A percentile compares a stretch with the other conserved stretches of the same genome.
phyloP scores from a whole-genome alignment of 208 protist species.

The Wallacemonas rigidus region DNA sequence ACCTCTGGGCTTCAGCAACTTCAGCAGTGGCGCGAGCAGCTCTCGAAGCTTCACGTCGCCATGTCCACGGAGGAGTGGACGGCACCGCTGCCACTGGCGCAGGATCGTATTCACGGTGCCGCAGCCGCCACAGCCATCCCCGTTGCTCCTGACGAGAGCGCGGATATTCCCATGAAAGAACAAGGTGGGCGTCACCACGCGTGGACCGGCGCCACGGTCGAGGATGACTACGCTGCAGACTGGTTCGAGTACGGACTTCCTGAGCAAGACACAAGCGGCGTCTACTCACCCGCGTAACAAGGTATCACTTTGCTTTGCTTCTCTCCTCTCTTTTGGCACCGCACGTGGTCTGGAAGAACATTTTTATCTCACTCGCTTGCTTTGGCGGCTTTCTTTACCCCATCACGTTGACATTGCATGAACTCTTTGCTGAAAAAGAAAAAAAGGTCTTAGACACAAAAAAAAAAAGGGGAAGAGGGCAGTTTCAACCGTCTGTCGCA shows the following conservation, averaged over 20 bases:
- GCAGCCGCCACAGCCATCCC: neutral
- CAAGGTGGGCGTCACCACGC: neutral
- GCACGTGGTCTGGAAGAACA: no score
- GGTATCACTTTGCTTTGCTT: no score
- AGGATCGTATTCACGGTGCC: neutral
- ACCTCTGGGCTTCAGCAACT: neutral
- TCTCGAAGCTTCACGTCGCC: neutral
- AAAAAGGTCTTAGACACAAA: neutral
- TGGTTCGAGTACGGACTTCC: conserved; percentile 14
- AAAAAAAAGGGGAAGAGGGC: conserved; percentile 14
- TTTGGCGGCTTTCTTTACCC: no score
- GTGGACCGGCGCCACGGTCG: neutral
- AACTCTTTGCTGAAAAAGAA: no score
- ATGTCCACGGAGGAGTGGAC: conserved; percentile 8
- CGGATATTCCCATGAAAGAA: neutral
- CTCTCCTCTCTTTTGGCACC: no score
- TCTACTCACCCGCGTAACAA: neutral
- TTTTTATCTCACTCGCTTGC: no score
- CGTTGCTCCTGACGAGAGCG: neutral
- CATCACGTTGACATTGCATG: no score
- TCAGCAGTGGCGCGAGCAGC: conserved; percentile 15
- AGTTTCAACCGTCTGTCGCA: neutral
- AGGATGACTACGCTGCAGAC: neutral
- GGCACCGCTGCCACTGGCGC: neutral
- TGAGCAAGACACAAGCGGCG: neutral